Conservation (phyloP, 2,329 filamentous ascomycete species). For the Fusarium sp. region DNA sequence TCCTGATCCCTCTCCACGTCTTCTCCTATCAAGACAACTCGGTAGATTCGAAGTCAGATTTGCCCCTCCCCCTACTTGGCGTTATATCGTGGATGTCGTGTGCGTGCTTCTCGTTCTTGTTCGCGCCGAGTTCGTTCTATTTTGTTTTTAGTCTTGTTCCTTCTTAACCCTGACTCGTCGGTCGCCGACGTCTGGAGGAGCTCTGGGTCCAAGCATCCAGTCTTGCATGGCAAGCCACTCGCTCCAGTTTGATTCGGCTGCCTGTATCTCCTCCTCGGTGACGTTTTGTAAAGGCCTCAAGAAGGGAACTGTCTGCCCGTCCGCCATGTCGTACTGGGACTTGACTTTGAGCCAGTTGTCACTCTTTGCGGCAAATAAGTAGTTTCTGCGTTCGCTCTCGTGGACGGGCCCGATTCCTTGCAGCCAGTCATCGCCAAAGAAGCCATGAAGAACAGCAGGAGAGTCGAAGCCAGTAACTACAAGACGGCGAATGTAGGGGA, state of each 20-base stretch:
- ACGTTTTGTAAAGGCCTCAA: slow-evolving; percentile 83
- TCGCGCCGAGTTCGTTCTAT: background rate
- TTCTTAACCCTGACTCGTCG: slow-evolving; percentile 47
- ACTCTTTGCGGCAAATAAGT: slow-evolving; percentile 94
- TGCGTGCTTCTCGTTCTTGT: background rate
- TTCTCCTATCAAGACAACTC: background rate
- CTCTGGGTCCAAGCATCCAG: slow-evolving; percentile 94
- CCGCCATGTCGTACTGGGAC: slow-evolving; percentile 87
- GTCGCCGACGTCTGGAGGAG: slow-evolving; percentile 59
- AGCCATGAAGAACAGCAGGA: slow-evolving; percentile 87
- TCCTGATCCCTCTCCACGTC: background rate
- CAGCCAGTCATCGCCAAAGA: slow-evolving; percentile 95
- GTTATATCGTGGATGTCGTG: background rate
- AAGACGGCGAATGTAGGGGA: slow-evolving; percentile 90
- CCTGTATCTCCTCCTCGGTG: slow-evolving; percentile 82
- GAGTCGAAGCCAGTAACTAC: slow-evolving; percentile 93
- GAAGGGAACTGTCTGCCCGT: slow-evolving; percentile 87
- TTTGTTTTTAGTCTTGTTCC: slow-evolving; percentile 37
- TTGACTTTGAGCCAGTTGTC: slow-evolving; percentile 92
- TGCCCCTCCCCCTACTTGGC: background rate
- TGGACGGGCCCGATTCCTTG: slow-evolving; percentile 84
- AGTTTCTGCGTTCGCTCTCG: slow-evolving; percentile 92
- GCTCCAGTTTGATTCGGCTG: slow-evolving; percentile 88
- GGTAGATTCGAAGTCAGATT: background rate
- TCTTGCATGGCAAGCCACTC: slow-evolving; percentile 97